Evolutionary conservation across 2,329 filamentous ascomycete species (phyloP).

Genomic region (Diaporthe citri): DNA sequence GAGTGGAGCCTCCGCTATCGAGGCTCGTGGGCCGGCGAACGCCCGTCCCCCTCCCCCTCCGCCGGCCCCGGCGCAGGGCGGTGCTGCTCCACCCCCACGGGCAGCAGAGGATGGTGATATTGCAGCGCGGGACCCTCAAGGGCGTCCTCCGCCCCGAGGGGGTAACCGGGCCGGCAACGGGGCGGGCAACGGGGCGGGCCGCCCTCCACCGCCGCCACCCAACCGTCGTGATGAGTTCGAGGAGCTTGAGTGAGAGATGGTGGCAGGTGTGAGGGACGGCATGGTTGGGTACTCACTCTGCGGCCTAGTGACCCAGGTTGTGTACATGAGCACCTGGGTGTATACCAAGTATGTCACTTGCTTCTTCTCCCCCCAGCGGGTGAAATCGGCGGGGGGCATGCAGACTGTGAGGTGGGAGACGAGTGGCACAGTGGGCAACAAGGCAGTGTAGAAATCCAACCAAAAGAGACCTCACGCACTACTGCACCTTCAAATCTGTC

Average conservation of each 20-base stretch:
- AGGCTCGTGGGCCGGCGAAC: neutral
- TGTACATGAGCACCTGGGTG: neutral
- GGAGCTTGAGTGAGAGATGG: neutral
- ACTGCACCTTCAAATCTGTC: neutral
- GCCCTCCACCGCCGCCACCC: slow-evolving; percentile 6
- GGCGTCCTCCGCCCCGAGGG: neutral
- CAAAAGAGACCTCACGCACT: neutral
- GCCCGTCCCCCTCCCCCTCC: neutral
- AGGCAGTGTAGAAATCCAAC: neutral
- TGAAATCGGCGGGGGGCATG: neutral
- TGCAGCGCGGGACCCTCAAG: neutral
- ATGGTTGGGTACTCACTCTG: neutral
- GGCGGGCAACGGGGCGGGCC: neutral
- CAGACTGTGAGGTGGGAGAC: neutral
- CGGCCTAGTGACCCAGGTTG: neutral
- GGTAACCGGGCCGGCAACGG: neutral
- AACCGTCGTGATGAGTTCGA: slow-evolving; percentile 6
- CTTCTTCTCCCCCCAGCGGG: neutral
- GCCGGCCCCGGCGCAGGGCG: slow-evolving; percentile 2
- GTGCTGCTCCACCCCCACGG: neutral
- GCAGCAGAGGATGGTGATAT: neutral
- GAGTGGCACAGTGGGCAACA: neutral
- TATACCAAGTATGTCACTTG: neutral
- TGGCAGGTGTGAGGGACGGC: neutral
- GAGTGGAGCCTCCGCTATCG: neutral